Evolutionary conservation across 441 rosid genomes (phyloP).

Genomic region (Pelargonium myrrhifolium): DNA sequence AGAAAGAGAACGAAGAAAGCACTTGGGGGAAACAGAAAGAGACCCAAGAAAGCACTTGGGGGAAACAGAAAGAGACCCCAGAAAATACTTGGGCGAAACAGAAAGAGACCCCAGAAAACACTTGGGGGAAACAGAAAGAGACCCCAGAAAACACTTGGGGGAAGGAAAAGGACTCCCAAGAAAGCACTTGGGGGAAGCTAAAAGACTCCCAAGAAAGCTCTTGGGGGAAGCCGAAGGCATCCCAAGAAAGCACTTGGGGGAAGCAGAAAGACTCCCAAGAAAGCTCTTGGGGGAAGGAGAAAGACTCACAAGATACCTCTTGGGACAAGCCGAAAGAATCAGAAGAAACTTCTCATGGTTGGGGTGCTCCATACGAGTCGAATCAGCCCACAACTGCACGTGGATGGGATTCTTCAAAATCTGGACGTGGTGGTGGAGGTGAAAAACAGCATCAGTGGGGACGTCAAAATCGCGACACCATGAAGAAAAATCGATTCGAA

Average conservation of each 20-base stretch:
- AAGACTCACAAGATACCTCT: neutral
- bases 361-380: conserved; percentile 20
- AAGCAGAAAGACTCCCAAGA: conserved; percentile 10
- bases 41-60: neutral
- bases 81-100: neutral
- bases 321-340: conserved; percentile 25
- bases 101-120: neutral
- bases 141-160: neutral
- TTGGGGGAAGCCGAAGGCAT: neutral
- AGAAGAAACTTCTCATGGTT: conserved; percentile 15
- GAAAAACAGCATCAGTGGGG: conserved; percentile 38
- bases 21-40: neutral
- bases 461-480: conserved; percentile 22
- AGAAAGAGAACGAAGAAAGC: too few relatives aligned
- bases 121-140: neutral
- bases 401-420: conserved; percentile 31
- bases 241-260: conserved; percentile 15
- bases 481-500: conserved; percentile 34
- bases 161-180: neutral
- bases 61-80: neutral
- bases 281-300: conserved; percentile 1
- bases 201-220: neutral
- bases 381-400: conserved; percentile 21
- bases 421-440: conserved; percentile 23
- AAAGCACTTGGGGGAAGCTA: neutral